Evolutionary conservation across 2,329 filamentous ascomycete species (phyloP).

Genomic region (Sclerotinia spermophila): DNA sequence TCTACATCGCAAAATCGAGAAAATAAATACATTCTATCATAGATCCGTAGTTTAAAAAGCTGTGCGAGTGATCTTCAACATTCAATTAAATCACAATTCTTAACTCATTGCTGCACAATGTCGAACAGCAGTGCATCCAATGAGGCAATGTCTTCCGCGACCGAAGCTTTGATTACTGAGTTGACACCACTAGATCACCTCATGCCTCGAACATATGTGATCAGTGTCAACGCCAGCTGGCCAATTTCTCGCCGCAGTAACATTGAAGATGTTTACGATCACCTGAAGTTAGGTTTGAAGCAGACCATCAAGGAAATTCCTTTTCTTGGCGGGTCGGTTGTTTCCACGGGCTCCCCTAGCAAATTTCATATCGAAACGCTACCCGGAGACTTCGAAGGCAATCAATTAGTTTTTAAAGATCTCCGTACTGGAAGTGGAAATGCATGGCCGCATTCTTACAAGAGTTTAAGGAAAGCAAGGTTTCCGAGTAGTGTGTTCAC

Average conservation of each 20-base stretch:
- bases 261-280: slow-evolving; percentile 6
- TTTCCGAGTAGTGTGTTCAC: background rate
- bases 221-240: background rate
- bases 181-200: slow-evolving; percentile 15
- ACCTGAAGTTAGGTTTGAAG: slow-evolving; percentile 1
- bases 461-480: background rate
- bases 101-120: background rate
- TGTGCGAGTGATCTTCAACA: no score
- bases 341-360: background rate
- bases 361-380: slow-evolving; percentile 4
- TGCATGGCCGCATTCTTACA: slow-evolving; percentile 9
- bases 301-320: slow-evolving; percentile 6
- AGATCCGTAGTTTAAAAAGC: background rate
- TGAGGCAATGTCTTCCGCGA: background rate
- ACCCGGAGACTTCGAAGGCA: background rate
- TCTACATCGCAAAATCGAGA: background rate
- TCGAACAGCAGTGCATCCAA: background rate
- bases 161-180: background rate
- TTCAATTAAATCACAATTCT: background rate
- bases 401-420: slow-evolving; percentile 5
- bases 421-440: slow-evolving; percentile 1
- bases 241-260: slow-evolving; percentile 12
- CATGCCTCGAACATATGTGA: slow-evolving; percentile 12
- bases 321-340: background rate
- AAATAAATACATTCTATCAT: background rate